Percentiles rank a stretch among this genome's conserved stretches.
Conservation (phyloP, 305 asterid species). For the Fraxinus sp. region DNA sequence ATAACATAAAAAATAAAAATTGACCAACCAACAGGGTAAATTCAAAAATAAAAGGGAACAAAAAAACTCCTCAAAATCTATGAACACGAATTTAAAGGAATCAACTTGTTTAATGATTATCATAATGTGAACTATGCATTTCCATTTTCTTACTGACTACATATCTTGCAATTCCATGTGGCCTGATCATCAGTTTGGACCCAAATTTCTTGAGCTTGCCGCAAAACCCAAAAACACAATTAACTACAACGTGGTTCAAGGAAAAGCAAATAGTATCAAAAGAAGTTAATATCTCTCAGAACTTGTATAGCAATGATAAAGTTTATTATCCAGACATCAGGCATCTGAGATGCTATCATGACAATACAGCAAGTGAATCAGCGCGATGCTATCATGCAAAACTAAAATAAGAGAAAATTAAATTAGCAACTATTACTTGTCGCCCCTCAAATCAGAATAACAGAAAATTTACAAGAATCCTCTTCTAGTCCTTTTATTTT, state of each 20-base stretch:
- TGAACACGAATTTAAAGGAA: not conserved
- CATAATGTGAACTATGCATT: not conserved
- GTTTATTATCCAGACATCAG: constrained; percentile 2
- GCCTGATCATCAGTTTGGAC: not conserved
- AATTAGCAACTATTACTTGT: not conserved
- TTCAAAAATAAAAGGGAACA: not conserved
- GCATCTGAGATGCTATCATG: not conserved
- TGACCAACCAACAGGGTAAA: not conserved
- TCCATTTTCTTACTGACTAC: not conserved
- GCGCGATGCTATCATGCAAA: not conserved
- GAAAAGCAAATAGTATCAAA: not conserved
- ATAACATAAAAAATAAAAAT: not conserved
- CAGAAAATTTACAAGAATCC: not conserved
- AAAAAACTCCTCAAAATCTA: not conserved
- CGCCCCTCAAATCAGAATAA: not conserved
- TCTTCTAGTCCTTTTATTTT: not conserved
- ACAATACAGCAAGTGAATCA: not conserved
- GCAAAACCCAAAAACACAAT: not conserved
- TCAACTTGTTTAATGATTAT: not conserved
- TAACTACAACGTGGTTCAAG: not conserved
- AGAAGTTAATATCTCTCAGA: not conserved
- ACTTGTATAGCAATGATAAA: not conserved
- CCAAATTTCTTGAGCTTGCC: not conserved
- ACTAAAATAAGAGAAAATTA: not conserved
- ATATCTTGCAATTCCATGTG: not conserved